Percentiles rank a stretch among this genome's conserved stretches.
Evolutionary conservation across 805 yeast species (phyloP).

Genomic region (Saccharomycopsis malanga): DNA sequence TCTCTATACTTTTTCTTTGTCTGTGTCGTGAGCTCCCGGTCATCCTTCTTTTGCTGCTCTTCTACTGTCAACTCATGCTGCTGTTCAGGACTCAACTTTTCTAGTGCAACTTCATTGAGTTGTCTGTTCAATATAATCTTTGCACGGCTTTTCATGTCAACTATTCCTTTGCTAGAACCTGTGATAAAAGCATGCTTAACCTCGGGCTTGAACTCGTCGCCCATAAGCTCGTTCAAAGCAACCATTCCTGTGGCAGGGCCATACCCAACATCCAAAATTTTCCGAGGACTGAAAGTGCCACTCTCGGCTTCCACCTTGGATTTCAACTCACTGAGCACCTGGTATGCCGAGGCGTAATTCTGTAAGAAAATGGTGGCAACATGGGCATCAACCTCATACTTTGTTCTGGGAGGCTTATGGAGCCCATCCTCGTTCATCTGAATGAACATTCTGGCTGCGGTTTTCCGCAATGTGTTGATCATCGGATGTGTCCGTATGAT

Average conservation of each 20-base stretch:
- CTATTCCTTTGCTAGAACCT: slow-evolving; percentile 63
- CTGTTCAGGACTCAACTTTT: slow-evolving; percentile 22
- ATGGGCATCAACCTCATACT: slow-evolving; percentile 65
- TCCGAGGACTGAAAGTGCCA: slow-evolving; percentile 49
- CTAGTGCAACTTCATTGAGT: slow-evolving; percentile 37
- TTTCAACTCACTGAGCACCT: slow-evolving; percentile 60
- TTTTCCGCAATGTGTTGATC: slow-evolving; percentile 45
- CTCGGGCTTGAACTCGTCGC: slow-evolving; percentile 51
- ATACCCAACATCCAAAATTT: slow-evolving; percentile 70
- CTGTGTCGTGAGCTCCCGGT: slow-evolving; percentile 12
- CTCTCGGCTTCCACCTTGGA: slow-evolving; percentile 39
- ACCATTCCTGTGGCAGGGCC: slow-evolving; percentile 93
- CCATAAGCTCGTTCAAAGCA: slow-evolving; percentile 80
- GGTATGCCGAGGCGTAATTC: slow-evolving; percentile 64
- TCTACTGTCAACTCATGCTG: slow-evolving; percentile 10
- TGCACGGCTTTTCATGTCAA: slow-evolving; percentile 74
- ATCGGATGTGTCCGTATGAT: slow-evolving; percentile 58
- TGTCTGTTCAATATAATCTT: slow-evolving; percentile 70
- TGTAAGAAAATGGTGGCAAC: slow-evolving; percentile 76
- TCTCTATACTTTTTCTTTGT: slow-evolving; percentile 23
- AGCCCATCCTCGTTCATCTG: slow-evolving; percentile 45
- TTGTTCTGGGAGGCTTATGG: slow-evolving; percentile 40
- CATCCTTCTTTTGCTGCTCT: slow-evolving; percentile 18
- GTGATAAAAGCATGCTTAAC: slow-evolving; percentile 65
- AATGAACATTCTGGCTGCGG: slow-evolving; percentile 51